Base-by-base conservation (phyloP, 2,329 filamentous ascomycete genomes). In the Cladosporium phlei region DNA sequence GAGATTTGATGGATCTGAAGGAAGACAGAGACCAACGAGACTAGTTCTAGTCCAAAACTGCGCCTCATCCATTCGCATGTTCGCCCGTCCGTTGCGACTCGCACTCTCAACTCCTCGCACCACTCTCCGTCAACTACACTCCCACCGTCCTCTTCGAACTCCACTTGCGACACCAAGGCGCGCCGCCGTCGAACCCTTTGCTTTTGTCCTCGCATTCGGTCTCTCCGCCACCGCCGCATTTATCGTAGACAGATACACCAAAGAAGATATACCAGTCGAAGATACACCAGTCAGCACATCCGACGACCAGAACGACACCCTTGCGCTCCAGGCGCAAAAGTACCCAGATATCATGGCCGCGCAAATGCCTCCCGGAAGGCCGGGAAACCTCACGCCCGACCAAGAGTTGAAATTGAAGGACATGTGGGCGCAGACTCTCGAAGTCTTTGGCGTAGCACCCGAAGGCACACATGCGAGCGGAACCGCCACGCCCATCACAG, bases 321-420 rank as follows among this genome's bases (percentile, higher is more conserved):
- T 52, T 20, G 46, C 49, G 40, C 49, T 52, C 46, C 38, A 39
- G 37, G 46, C 46, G 49, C 49, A 52, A 40, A 39, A 47, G 27
- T 39, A 39, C 37, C 16, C 49, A 25, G 49, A 51, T 34, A 35
- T 40, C 21, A 47, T 47, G 44, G 44, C 42, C 7, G 16, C 38
- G 19, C 34, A 44, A 44, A 40, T 42, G 22, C 77, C 76, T 34
- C 78, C 84, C 28, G 93, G 93, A 44, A 82, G 89, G 51, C 79
- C 88, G 46, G 89, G 88, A 49, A 95, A 87, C 57, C 75, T 98
- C 49, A 96, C 90, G n/a, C 67, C 81, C 3, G 90, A 96, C 52
- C 83, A 98, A 69, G 88, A 95, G 59, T 78, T 79, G 53, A 96
- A 94, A 70, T 73, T 98, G 49, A 86, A 85, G 60, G 85, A 94